Evolutionary conservation across 2,329 filamentous ascomycete genomes (phyloP).

Genomic region (Ophiocordyceps camponoti-saundersi): DNA sequence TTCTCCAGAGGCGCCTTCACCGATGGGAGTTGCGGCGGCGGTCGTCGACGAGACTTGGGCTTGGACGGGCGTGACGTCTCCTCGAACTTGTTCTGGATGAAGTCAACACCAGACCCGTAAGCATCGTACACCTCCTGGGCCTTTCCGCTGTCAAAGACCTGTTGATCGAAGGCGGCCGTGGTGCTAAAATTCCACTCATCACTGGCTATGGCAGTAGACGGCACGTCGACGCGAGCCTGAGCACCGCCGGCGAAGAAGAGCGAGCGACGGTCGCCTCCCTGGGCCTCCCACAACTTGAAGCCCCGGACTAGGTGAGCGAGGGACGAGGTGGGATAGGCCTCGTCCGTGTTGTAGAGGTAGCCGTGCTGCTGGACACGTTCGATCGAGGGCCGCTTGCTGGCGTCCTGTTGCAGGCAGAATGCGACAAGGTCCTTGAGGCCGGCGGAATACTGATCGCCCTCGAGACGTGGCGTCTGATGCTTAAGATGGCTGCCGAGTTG

Average conservation of each 20-base stretch:
- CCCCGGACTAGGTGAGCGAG: slow-evolving; percentile 51
- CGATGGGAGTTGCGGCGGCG: slow-evolving; percentile 39
- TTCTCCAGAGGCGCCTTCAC: slow-evolving; percentile 45
- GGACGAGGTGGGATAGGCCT: slow-evolving; percentile 44
- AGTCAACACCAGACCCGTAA: slow-evolving; percentile 41
- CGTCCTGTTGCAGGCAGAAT: slow-evolving; percentile 55
- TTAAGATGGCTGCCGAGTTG: slow-evolving; percentile 40
- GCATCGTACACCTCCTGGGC: slow-evolving; percentile 43
- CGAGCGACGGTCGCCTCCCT: slow-evolving; percentile 52
- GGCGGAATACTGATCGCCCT: slow-evolving; percentile 54
- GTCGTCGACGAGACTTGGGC: slow-evolving; percentile 34
- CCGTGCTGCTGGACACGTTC: slow-evolving; percentile 52
- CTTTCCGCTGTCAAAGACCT: slow-evolving; percentile 33
- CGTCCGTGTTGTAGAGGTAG: slow-evolving; percentile 47
- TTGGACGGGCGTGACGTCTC: slow-evolving; percentile 36
- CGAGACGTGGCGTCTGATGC: slow-evolving; percentile 47
- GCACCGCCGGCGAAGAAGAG: slow-evolving; percentile 44
- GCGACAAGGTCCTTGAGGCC: slow-evolving; percentile 53
- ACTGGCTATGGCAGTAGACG: slow-evolving; percentile 26
- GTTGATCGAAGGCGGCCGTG: slow-evolving; percentile 45
- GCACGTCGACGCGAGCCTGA: slow-evolving; percentile 29
- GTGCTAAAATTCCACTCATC: slow-evolving; percentile 56
- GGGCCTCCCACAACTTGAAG: slow-evolving; percentile 60
- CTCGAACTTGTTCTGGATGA: slow-evolving; percentile 24
- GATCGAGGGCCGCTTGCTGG: slow-evolving; percentile 50